phyloP scores from a whole-genome alignment of 306 rosid species.

The Heteromeles arbutifolia region DNA sequence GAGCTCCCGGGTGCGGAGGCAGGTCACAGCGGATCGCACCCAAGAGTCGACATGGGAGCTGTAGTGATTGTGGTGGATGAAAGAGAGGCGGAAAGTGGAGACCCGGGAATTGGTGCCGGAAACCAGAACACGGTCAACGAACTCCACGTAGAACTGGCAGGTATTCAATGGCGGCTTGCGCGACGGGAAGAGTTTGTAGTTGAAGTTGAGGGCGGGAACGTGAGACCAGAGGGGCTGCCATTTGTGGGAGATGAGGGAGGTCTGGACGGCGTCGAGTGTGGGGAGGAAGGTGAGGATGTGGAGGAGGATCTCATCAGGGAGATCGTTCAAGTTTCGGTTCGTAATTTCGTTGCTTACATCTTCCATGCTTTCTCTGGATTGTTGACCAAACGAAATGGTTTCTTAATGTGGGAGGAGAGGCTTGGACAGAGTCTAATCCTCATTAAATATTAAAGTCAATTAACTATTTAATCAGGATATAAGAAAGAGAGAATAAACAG shows the following conservation, averaged over 20 bases:
- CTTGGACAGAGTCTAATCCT: too few species aligned
- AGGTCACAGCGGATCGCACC: background rate
- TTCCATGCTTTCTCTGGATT: background rate
- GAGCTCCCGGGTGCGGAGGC: background rate
- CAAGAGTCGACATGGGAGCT: background rate
- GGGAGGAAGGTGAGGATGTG: background rate
- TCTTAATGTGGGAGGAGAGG: too few species aligned
- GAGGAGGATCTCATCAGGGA: background rate
- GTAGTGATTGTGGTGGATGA: background rate
- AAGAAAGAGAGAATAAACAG: too few species aligned
- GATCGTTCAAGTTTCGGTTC: background rate
- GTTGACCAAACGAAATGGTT: too few species aligned
- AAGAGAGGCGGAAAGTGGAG: slow-evolving; percentile 1
- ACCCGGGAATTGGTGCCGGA: background rate
- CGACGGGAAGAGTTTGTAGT: background rate
- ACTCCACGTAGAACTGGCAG: background rate
- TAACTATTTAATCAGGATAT: too few species aligned
- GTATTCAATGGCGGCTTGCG: background rate
- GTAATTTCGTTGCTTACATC: background rate
- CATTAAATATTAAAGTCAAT: too few species aligned
- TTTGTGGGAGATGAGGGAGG: background rate
- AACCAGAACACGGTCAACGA: background rate
- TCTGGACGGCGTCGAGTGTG: background rate
- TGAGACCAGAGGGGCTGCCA: background rate
- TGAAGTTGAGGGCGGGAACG: background rate